A percentile compares a stretch with the other conserved stretches of the same genome.
Evolutionary conservation across 2,329 filamentous ascomycete species (phyloP).

Genomic region (Colletotrichum limetticola): DNA sequence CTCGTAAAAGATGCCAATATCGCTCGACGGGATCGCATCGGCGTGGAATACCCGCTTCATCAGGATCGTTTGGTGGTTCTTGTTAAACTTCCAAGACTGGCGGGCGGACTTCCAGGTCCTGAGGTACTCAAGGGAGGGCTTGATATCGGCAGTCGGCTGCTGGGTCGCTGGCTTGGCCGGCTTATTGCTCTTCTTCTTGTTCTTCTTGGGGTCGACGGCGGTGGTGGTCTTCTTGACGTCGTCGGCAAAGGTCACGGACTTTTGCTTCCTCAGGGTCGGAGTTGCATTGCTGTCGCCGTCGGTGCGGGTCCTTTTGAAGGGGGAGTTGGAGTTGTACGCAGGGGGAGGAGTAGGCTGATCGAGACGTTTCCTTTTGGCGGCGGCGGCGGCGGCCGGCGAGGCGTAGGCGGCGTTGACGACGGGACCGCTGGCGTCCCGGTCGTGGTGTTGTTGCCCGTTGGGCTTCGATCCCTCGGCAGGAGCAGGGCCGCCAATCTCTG

Average conservation of each 20-base stretch:
- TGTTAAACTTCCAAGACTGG: slow-evolving; percentile 93
- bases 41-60: slow-evolving; percentile 84
- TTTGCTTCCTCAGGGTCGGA: slow-evolving; percentile 46
- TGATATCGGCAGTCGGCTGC: slow-evolving; percentile 56
- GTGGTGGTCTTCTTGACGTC: slow-evolving; percentile 47
- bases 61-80: slow-evolving; percentile 86
- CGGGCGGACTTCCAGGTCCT: slow-evolving; percentile 77
- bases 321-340: slow-evolving; percentile 28
- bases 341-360: slow-evolving; percentile 30
- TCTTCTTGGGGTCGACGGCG: slow-evolving; percentile 41
- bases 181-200: slow-evolving; percentile 44
- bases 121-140: slow-evolving; percentile 80
- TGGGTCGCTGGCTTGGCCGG: slow-evolving; percentile 50
- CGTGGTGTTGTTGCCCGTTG: slow-evolving; percentile 35
- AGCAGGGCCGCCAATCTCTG: slow-evolving; percentile 35
- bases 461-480: slow-evolving; percentile 39
- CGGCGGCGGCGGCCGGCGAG: slow-evolving; percentile 33
- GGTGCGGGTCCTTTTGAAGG: slow-evolving; percentile 44
- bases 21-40: slow-evolving; percentile 74
- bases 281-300: slow-evolving; percentile 30
- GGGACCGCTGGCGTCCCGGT: slow-evolving; percentile 34
- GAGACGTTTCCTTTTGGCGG: slow-evolving; percentile 37
- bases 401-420: slow-evolving; percentile 26
- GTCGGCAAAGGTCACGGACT: slow-evolving; percentile 62
- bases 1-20: slow-evolving; percentile 76